These are phyloP conservation scores for Boletus reticulatus DNA, from an alignment of 768 basidiomycete species.

Conservation along the genomic window DNA sequence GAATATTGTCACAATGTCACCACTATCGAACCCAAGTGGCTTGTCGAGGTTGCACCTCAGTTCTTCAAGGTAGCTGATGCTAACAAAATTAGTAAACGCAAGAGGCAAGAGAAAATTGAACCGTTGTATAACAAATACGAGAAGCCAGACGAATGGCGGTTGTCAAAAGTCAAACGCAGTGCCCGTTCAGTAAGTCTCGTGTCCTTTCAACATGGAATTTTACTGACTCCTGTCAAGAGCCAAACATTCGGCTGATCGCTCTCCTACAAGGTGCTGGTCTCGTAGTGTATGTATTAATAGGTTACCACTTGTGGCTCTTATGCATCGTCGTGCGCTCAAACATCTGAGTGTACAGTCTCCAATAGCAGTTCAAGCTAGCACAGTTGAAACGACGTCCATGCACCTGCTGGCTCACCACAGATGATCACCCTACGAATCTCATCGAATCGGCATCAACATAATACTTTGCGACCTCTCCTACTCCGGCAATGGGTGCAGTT, in stretches of 20 bases:
- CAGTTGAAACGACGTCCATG: background rate
- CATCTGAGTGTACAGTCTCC: too few relatives aligned
- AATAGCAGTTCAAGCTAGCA: background rate
- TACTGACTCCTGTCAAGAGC: slow-evolving; percentile 46
- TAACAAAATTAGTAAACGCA: slow-evolving; percentile 96
- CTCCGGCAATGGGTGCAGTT: slow-evolving; percentile 56
- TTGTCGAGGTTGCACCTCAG: slow-evolving; percentile 95
- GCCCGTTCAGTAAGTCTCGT: slow-evolving; percentile 66
- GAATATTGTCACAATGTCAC: slow-evolving; percentile 94
- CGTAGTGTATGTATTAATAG: slow-evolving; percentile 13
- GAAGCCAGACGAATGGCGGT: slow-evolving; percentile 91
- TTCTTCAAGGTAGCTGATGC: slow-evolving; percentile 99
- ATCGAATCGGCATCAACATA: slow-evolving; percentile 77
- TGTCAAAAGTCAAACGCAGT: slow-evolving; percentile 89
- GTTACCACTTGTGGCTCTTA: background rate
- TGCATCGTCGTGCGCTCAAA: background rate
- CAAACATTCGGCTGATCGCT: slow-evolving; percentile 80
- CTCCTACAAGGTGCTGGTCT: background rate
- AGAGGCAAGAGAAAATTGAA: slow-evolving; percentile 95
- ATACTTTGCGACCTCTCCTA: slow-evolving; percentile 78
- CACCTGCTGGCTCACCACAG: background rate
- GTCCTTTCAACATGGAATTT: background rate
- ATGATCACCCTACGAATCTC: slow-evolving; percentile 71
- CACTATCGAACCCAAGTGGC: slow-evolving; percentile 97
- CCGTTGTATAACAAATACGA: slow-evolving; percentile 95